phyloP scores from a whole-genome alignment of 352 stramenopile genomes.

The Phytophthora agathidicida region DNA sequence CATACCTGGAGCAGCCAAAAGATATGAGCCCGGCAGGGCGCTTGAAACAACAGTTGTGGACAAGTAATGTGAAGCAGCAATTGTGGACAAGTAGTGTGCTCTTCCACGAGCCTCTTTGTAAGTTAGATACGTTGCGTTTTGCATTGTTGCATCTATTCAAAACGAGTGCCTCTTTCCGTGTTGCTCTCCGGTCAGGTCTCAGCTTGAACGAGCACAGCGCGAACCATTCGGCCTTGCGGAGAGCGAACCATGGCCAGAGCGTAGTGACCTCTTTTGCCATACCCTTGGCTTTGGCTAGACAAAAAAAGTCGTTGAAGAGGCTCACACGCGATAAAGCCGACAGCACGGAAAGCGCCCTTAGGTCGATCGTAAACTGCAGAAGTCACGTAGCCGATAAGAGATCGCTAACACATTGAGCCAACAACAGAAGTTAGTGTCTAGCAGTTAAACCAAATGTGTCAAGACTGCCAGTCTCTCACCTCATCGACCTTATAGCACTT shows the following conservation, averaged over 20 bases:
- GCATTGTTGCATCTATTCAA: slow-evolving; percentile 18
- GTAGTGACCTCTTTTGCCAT: slow-evolving; percentile 16
- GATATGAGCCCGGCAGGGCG: slow-evolving; percentile 12
- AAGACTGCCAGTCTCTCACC: slow-evolving; percentile 12
- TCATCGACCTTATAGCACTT: slow-evolving; percentile 14
- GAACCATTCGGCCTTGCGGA: slow-evolving; percentile 52
- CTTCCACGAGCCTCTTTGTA: slow-evolving; percentile 20
- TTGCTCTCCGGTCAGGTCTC: slow-evolving; percentile 17
- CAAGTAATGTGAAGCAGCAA: slow-evolving; percentile 6
- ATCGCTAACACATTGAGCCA: slow-evolving; percentile 29
- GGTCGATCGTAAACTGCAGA: slow-evolving; percentile 82
- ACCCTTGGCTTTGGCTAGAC: slow-evolving; percentile 4
- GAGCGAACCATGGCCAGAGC: slow-evolving; percentile 59
- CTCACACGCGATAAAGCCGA: slow-evolving; percentile 73
- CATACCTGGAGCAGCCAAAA: slow-evolving; percentile 19
- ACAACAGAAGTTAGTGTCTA: slow-evolving; percentile 2
- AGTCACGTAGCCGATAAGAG: slow-evolving; percentile 68
- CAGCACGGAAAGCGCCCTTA: slow-evolving; percentile 65
- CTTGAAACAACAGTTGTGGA: slow-evolving; percentile 7
- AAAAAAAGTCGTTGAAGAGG: slow-evolving; percentile 68
- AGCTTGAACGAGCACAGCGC: slow-evolving; percentile 48
- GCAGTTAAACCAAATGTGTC: background rate
- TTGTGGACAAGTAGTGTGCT: slow-evolving; percentile 9
- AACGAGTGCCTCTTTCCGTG: background rate
- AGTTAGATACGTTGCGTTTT: slow-evolving; percentile 33